Base-by-base conservation (phyloP, 805 yeast species). In the Pichia ethanolica region DNA sequence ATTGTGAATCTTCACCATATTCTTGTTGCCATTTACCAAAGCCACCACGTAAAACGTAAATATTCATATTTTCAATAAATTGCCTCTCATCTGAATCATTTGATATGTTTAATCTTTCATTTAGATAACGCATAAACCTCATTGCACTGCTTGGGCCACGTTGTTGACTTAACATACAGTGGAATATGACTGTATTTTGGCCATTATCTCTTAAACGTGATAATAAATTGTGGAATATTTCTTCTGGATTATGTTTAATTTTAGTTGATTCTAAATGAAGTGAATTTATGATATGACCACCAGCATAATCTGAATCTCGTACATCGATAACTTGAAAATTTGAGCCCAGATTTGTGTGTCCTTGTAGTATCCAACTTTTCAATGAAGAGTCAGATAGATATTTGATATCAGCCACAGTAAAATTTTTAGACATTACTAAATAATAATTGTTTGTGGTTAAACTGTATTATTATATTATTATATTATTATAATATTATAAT, bases 131-230 rank as follows among this genome's bases (percentile, higher is more conserved):
- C 54, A 73, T 59, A 58, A 85, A 84, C 57, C 71, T 71, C 66
- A 82, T 68, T 0, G 97, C 89, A 4, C 96, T 78, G 4, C 86
- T 71, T 0, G 98, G 98, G 0, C 98, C 98, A 46, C 99, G 71
- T 52, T 84, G 95, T 65, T 93, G 98, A 4, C 95, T 83, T 33
- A 86, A 72, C 32, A 90, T 89, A 65, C 99, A 91, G 64, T 93
- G 97, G 68, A 91, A 93, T 0, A 93, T 84, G 0, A 89, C 78
- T 47, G 77, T 80, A 5, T 64, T 54, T 2, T 57, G 50, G n/a
- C 60, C 63, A 10, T 65, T 60, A 9, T 28, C 11, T 7, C 39
- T 9, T 35, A 74, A 61, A 39, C 66, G 55, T n/a, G 60, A 56
- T 25, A 67, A 57, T 38, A 76, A 70, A 7, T 68, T 70, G 2